These are phyloP conservation scores for Beta lomatogona DNA, from an alignment of 179 eudicot genomes.

Conservation along the genomic window DNA sequence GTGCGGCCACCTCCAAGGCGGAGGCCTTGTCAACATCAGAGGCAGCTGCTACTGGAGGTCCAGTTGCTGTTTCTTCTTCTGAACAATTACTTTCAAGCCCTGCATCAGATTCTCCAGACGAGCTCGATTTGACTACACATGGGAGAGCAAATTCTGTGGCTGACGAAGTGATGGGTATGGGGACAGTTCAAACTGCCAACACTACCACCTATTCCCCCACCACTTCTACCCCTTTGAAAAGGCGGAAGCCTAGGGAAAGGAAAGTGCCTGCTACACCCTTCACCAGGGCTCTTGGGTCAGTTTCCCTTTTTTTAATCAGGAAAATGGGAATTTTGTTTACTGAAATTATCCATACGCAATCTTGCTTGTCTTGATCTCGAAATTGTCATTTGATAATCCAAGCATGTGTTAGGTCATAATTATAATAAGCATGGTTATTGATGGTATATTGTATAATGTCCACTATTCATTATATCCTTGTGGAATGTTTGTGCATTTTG, in stretches of 20 bases:
- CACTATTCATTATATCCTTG: not conserved
- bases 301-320: not conserved
- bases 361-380: not conserved
- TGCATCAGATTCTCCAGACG: not conserved
- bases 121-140: slow-evolving; percentile 6
- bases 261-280: slow-evolving; percentile 87
- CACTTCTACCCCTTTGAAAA: slow-evolving; percentile 29
- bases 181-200: not conserved
- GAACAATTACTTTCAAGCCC: not conserved
- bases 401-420: not conserved
- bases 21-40: slow-evolving; percentile 4
- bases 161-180: slow-evolving; percentile 4
- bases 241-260: slow-evolving; percentile 74
- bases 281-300: slow-evolving; percentile 88
- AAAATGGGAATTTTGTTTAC: not conserved
- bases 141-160: not conserved
- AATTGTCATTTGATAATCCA: not conserved
- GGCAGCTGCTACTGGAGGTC: not conserved
- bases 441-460: not conserved
- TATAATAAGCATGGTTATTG: not conserved
- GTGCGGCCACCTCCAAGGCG: not conserved
- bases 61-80: not conserved
- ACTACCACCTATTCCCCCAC: slow-evolving; percentile 5
- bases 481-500: slow-evolving; percentile 3
- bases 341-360: not conserved